Percentiles rank a stretch among this genome's conserved stretches.
phyloP scores from a whole-genome alignment of 768 basidiomycete species.

The Tulasnella sp. region DNA sequence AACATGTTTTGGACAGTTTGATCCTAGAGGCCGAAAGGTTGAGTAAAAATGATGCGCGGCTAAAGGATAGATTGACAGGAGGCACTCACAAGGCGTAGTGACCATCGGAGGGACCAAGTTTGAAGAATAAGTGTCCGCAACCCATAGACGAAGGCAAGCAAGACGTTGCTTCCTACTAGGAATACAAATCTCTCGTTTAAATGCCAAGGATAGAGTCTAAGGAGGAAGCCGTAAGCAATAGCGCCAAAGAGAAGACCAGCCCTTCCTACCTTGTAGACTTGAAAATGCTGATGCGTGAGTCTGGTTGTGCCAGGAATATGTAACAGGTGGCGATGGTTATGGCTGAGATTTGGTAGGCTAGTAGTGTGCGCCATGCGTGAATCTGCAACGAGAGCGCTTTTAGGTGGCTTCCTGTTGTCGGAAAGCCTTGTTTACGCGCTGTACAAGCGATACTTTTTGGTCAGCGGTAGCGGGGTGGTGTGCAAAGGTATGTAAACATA shows the following conservation, averaged over 20 bases:
- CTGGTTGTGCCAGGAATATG: background rate
- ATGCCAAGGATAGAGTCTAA: constrained; percentile 19
- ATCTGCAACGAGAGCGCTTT: background rate
- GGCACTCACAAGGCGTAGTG: background rate
- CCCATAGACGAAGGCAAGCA: constrained; percentile 18
- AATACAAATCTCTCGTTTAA: constrained; percentile 22
- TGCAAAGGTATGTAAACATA: background rate
- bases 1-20: background rate
- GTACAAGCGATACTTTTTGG: background rate
- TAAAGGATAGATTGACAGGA: background rate
- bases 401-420: background rate
- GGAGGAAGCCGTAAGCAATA: background rate
- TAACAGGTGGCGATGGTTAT: constrained; percentile 1
- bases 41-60: background rate
- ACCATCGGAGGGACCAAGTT: background rate
- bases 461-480: background rate
- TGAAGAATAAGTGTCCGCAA: background rate
- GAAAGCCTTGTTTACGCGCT: background rate
- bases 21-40: background rate
- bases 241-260: background rate
- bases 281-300: constrained; percentile 10
- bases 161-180: constrained; percentile 15
- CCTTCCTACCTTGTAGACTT: constrained; percentile 14
- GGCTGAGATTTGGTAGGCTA: background rate
- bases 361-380: background rate